Base-by-base conservation (phyloP, 1,284 basidiomycete genomes). In the Irpex sp. region DNA sequence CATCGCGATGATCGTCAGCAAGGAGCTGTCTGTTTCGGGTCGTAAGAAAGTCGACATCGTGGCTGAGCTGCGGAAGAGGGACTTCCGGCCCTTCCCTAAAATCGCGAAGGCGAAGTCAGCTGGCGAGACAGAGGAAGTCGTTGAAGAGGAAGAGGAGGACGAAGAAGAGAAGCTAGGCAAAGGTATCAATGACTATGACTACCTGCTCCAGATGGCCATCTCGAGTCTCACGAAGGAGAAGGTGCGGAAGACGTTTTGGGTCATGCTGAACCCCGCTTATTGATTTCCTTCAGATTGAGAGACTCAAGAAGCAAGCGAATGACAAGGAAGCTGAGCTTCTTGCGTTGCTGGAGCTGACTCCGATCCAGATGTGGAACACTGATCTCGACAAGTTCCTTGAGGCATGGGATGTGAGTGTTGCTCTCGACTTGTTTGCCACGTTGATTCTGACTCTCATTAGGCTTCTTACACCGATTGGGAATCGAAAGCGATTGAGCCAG, bases 161-260 rank as follows among this genome's bases (percentile, higher is more conserved):
- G 86, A 84, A 1, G 52, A 54, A 36, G 80, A 80, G 6, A 80
- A 76, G 1, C 81, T 80, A 3, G 79, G 74, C 2, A 78, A 76
- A 56, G 64, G 69, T 21, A 69, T 80, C 18, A 83, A 83, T 48
- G 97, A 98, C 75, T 99, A 81, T 71, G 96, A 99, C 74, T 99
- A 99, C 77, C 76, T 99, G 63, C 79, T 99, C 63, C 87, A 91
- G 33, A 99, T 99, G 96, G 79, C 93, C 5, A 96, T 99, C 72
- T 96, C 87, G 81, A 98, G 89, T 76, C 80, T 99, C 77, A 99
- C 97, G 1, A 87, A 84, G 67, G 96, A 99, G 77, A 96, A 91
- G 86, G 94, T 91, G 61, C 28, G 19, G 80, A 69, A 23, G 4
- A 7, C 19, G 19, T 4, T 12, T 8, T 37, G 45, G 16, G 48